Evolutionary conservation across 306 rosid species (phyloP).

Genomic region (Castanopsis chinensis): DNA sequence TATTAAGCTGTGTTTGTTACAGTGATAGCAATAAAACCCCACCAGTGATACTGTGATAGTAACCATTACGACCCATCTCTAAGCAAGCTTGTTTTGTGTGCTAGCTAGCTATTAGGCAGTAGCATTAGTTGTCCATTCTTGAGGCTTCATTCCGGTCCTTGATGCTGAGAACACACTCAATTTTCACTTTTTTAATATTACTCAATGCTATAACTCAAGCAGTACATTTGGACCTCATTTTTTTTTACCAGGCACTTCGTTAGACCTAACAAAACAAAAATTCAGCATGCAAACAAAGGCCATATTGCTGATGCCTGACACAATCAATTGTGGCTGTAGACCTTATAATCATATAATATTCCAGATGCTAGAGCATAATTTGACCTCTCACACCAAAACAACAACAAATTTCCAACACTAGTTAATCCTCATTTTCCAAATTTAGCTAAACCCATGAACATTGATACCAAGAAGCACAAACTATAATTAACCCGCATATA

Average conservation of each 20-base stretch:
- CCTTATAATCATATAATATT: too few species aligned
- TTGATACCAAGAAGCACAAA: not conserved
- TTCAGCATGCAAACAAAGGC: not conserved
- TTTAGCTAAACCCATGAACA: not conserved
- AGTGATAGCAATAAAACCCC: constrained; percentile 21
- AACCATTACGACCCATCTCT: constrained; percentile 18
- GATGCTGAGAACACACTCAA: not conserved
- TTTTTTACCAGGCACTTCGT: too few species aligned
- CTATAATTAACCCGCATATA: not conserved
- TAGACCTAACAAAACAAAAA: not conserved
- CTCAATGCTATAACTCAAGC: too few species aligned
- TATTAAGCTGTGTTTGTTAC: constrained; percentile 21
- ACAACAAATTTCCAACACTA: not conserved
- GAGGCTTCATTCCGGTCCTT: not conserved
- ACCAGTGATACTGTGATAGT: not conserved
- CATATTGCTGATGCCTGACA: not conserved
- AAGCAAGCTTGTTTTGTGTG: constrained; percentile 17
- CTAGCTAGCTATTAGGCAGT: not conserved
- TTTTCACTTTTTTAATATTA: not conserved
- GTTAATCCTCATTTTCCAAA: not conserved
- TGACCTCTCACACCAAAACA: not conserved
- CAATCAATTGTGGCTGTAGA: too few species aligned
- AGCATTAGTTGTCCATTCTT: not conserved
- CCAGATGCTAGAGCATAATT: not conserved
- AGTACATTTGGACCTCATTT: not conserved